Base-by-base conservation (phyloP, 371 early-diverging fungal genomes). In the Dichotomocladium elegans region DNA sequence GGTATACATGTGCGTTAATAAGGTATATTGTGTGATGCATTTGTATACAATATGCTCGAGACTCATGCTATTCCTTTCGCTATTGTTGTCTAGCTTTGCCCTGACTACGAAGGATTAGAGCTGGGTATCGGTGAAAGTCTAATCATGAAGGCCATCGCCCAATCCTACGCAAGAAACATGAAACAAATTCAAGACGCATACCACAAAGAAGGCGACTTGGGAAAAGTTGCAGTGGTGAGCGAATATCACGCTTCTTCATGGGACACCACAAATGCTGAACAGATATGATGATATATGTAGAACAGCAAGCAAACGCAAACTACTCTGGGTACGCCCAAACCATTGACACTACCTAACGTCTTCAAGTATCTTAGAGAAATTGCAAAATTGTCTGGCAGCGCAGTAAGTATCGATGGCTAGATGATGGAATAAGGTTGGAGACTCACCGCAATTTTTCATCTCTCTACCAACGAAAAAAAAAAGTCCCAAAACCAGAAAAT, bases 91-190 rank as follows among this genome's bases (percentile, higher is more conserved):
- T n/a, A 92, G 92, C 74, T 97, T 26, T 89, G 92, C 26, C 97
- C 99, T 0, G 95, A 96, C 55, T 95, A 95, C 60, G 95, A 96
- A 64, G 95, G 95, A 9, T 72, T 95, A 22, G 99, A 99, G 66
- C 79, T 99, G 28, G 99, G 98, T 12, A 86, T 99, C 37, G 99
- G 99, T 30, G 99, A 99, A 60, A 84, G 88, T 9, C 66, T 96
- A 3, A 70, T 99, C 27, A 83, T 98, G 63, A 98, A 97, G 69
- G 95, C 97, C 6, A 88, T 99, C 51, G 96, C 91, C 4, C 67
- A 87, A 30, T 88, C 95, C 1, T 94, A 96, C 0, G 95, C 96
- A 5, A 73, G 91, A 19, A 80, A 83, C 25, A 66, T 81, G 44
- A 72, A 79, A 14, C 81, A 81, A 50, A 82, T 99, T 58, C 97